phyloP scores from a whole-genome alignment of 345 rosid genomes.

The Mercurialis annua region DNA sequence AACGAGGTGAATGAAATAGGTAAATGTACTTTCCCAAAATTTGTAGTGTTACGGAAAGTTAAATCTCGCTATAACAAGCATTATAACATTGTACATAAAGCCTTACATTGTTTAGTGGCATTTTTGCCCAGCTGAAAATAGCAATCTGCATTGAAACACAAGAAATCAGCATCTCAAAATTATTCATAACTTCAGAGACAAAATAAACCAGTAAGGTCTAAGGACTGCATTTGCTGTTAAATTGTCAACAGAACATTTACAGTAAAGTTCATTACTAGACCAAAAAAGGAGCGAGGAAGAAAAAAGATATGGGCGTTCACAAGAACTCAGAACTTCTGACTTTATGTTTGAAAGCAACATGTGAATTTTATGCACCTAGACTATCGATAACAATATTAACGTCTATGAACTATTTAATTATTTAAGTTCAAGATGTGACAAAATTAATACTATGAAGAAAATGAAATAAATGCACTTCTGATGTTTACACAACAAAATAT shows the following conservation, averaged over 20 bases:
- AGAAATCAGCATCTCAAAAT: slow-evolving; percentile 23
- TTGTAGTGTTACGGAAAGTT: neutral
- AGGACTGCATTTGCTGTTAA: neutral
- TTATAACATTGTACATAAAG: slow-evolving; percentile 1
- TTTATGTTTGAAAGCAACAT: neutral
- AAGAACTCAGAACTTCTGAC: neutral
- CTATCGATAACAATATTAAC: neutral
- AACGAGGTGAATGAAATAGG: slow-evolving; percentile 14
- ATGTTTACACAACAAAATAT: neutral
- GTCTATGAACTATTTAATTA: neutral
- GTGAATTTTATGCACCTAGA: neutral
- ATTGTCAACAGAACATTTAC: neutral
- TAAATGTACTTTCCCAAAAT: neutral
- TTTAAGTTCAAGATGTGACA: neutral
- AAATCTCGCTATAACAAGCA: slow-evolving; percentile 9
- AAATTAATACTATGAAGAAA: neutral
- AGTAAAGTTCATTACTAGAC: neutral
- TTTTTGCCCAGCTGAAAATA: slow-evolving; percentile 60
- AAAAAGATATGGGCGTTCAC: neutral
- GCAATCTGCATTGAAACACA: slow-evolving; percentile 52
- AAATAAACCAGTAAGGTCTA: neutral
- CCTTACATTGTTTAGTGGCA: slow-evolving; percentile 58
- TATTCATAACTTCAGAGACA: neutral
- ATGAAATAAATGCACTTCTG: neutral
- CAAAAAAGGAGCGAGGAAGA: neutral